Conservation (phyloP, 2,329 filamentous ascomycete species). For the Botrytis squamosa region DNA sequence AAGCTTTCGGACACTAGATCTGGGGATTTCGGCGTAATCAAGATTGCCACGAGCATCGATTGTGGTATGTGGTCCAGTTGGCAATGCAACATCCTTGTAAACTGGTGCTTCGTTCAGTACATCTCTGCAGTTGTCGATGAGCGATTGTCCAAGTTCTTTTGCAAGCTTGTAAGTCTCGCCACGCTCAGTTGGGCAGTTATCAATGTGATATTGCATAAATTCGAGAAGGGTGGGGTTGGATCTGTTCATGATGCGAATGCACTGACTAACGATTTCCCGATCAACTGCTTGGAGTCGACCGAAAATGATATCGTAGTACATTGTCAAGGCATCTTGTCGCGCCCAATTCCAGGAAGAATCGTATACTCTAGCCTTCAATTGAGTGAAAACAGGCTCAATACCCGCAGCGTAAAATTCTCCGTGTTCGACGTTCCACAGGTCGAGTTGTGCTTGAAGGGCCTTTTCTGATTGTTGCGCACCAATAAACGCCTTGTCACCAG, state of each 20-base stretch:
- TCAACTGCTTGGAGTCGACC: conserved; percentile 90
- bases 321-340: conserved; percentile 91
- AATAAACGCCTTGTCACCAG: conserved; percentile 92
- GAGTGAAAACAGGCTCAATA: conserved; percentile 90
- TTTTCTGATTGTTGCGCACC: conserved; percentile 81
- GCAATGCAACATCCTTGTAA: conserved; percentile 93
- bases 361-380: conserved; percentile 92
- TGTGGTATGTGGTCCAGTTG: conserved; percentile 89
- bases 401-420: conserved; percentile 94
- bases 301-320: conserved; percentile 99
- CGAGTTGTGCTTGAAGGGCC: conserved; percentile 86
- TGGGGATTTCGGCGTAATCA: conserved; percentile 83
- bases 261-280: conserved; percentile 96
- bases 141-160: conserved; percentile 86
- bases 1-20: conserved; percentile 88
- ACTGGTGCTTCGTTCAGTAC: conserved; percentile 79
- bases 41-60: conserved; percentile 90
- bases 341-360: conserved; percentile 99
- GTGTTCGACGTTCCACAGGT: conserved; percentile 93
- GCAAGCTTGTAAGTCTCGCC: conserved; percentile 98
- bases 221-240: conserved; percentile 94
- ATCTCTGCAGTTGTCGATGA: conserved; percentile 97
- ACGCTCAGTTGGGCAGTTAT: conserved; percentile 94
- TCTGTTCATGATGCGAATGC: conserved; percentile 98
- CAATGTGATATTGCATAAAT: conserved; percentile 99